Conservation (phyloP, 2,329 filamentous ascomycete species). For the Fusarium sp. region DNA sequence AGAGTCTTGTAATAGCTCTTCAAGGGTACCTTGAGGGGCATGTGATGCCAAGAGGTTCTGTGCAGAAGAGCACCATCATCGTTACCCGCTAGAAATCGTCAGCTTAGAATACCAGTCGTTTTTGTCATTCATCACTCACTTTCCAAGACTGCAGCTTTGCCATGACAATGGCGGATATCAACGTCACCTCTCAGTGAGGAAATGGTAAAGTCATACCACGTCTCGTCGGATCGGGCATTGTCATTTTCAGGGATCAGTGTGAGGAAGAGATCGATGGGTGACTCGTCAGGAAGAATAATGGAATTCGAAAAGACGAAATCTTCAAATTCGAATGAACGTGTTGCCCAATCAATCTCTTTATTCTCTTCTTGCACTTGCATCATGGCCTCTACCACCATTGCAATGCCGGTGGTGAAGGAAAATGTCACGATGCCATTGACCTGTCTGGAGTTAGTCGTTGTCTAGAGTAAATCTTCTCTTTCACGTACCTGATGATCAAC, state of each 20-base stretch:
- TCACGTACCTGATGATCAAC: conserved; percentile 37
- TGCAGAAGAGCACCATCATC: not conserved
- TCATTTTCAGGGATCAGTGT: conserved; percentile 33
- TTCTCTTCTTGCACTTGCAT: conserved; percentile 38
- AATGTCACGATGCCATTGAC: conserved; percentile 39
- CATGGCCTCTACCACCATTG: conserved; percentile 38
- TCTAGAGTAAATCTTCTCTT: not conserved
- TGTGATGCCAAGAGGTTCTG: conserved; percentile 37
- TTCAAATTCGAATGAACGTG: conserved; percentile 32
- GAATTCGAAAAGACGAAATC: conserved; percentile 40
- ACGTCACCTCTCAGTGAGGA: conserved; percentile 38
- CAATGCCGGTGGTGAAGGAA: conserved; percentile 37
- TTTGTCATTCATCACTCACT: conserved; percentile 16
- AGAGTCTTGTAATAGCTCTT: conserved; percentile 40
- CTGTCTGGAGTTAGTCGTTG: conserved; percentile 18
- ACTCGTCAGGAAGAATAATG: conserved; percentile 38
- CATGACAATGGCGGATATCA: conserved; percentile 37
- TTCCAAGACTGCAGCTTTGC: conserved; percentile 26
- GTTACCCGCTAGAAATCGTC: not conserved
- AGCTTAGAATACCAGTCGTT: not conserved
- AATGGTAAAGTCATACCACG: conserved; percentile 38
- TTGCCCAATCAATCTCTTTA: conserved; percentile 33
- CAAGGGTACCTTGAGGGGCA: conserved; percentile 34
- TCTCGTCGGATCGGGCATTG: conserved; percentile 26
- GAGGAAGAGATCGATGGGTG: conserved; percentile 35